These are phyloP conservation scores for Eucalyptus marginata DNA, from an alignment of 345 rosid species.

Conservation along the genomic window DNA sequence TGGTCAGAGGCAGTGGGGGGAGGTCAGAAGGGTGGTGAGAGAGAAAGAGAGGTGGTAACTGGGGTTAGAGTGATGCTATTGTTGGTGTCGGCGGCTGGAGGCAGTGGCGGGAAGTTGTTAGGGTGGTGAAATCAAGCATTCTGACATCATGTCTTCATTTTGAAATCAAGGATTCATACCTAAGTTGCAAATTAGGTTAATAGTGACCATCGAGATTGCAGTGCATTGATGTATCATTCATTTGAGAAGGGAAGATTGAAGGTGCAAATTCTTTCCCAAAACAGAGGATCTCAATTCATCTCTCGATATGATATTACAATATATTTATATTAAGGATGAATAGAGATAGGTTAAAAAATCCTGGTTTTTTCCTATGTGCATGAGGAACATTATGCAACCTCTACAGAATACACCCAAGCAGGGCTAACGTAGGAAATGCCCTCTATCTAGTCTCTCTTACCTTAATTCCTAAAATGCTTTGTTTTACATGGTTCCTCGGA, in stretches of 20 bases:
- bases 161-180: neutral
- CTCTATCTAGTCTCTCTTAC: neutral
- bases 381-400: neutral
- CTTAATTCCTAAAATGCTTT: neutral
- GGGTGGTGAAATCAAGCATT: neutral
- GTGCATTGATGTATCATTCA: neutral
- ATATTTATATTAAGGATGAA: neutral
- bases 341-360: neutral
- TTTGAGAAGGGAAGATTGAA: neutral
- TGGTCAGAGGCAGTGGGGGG: neutral
- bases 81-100: neutral
- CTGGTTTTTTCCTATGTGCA: neutral
- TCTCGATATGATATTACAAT: neutral
- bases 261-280: neutral
- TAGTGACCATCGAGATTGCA: fast-evolving
- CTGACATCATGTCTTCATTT: neutral
- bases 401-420: neutral
- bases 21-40: neutral
- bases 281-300: neutral
- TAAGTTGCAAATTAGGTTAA: neutral
- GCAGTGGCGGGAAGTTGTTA: neutral
- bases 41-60: neutral
- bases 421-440: neutral
- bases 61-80: neutral
- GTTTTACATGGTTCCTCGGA: neutral